Evolutionary conservation across 2,329 filamentous ascomycete species (phyloP).

Genomic region (Pseudocercospora macadamiae): DNA sequence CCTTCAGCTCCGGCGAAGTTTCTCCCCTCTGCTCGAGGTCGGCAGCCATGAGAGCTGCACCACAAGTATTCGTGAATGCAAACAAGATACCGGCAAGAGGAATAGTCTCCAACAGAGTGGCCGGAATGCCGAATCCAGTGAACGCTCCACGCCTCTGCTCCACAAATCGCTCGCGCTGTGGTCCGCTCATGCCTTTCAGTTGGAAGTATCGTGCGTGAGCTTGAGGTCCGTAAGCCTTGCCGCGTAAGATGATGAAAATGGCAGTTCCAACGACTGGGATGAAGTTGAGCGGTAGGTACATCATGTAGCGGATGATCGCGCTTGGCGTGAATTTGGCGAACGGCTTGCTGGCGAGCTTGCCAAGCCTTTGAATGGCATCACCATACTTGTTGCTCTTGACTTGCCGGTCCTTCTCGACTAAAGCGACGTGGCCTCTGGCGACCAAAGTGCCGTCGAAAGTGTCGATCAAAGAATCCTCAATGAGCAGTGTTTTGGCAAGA

Average conservation of each 20-base stretch:
- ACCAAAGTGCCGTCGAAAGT: constrained; percentile 79
- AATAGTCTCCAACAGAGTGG: constrained; percentile 80
- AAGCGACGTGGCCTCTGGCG: constrained; percentile 55
- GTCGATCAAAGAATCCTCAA: constrained; percentile 81
- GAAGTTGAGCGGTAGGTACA: constrained; percentile 91
- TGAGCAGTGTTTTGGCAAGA: constrained; percentile 70
- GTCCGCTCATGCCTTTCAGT: constrained; percentile 77
- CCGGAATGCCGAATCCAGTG: constrained; percentile 76
- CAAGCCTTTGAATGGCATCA: constrained; percentile 59
- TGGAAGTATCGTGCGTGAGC: constrained; percentile 70
- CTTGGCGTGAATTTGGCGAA: constrained; percentile 56
- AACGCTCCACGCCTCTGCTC: constrained; percentile 73
- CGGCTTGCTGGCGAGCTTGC: constrained; percentile 59
- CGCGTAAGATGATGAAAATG: constrained; percentile 76
- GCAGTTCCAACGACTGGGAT: constrained; percentile 86
- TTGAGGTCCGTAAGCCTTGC: constrained; percentile 55
- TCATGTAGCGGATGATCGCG: constrained; percentile 73
- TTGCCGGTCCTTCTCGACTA: constrained; percentile 76
- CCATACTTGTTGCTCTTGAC: constrained; percentile 58
- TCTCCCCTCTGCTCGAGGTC: constrained; percentile 47
- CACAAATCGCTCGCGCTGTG: constrained; percentile 69
- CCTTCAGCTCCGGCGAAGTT: constrained; percentile 38
- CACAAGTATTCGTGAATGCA: constrained; percentile 87
- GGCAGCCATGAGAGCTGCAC: constrained; percentile 91
- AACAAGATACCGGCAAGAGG: constrained; percentile 83